phyloP scores from a whole-genome alignment of 2,329 filamentous ascomycete genomes.

The Ascosphaera pollenicola region DNA sequence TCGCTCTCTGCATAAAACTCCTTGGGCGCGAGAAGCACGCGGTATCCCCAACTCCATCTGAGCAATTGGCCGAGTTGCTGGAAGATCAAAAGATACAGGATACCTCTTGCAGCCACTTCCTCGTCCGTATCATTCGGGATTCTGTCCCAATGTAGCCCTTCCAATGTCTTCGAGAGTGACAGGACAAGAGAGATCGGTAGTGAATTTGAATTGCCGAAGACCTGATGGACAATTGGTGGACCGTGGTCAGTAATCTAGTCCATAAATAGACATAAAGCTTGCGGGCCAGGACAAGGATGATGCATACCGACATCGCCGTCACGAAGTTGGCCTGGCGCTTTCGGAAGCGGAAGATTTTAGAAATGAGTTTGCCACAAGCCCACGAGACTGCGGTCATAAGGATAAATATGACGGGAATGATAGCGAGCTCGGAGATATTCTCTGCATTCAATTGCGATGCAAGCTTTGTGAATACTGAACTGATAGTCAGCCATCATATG shows the following conservation, averaged over 20 bases:
- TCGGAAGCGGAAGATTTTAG: conserved; percentile 56
- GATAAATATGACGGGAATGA: conserved; percentile 88
- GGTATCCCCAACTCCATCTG: conserved; percentile 96
- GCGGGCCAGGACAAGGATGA: background rate
- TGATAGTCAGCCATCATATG: too few relatives aligned
- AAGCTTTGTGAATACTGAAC: conserved; percentile 92
- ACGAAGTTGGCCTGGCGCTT: conserved; percentile 85
- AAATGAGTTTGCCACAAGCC: conserved; percentile 45
- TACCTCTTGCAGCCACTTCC: conserved; percentile 80
- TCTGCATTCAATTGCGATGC: conserved; percentile 83
- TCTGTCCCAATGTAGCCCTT: conserved; percentile 81
- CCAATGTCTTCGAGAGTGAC: conserved; percentile 76
- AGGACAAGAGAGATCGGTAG: conserved; percentile 90
- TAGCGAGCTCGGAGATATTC: conserved; percentile 69
- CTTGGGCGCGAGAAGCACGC: conserved; percentile 74
- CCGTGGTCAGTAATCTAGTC: conserved; percentile 4
- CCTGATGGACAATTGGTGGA: conserved; percentile 19
- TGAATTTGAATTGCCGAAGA: conserved; percentile 97
- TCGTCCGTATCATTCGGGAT: conserved; percentile 86
- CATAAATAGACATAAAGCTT: background rate
- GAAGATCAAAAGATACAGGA: conserved; percentile 89
- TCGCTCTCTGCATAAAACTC: conserved; percentile 22
- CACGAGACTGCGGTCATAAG: conserved; percentile 79
- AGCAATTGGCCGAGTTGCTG: conserved; percentile 91
- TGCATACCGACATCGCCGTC: conserved; percentile 65